Base-by-base conservation (phyloP, 202 grass and related monocot species). In the Schoenoplectus triqueter region DNA sequence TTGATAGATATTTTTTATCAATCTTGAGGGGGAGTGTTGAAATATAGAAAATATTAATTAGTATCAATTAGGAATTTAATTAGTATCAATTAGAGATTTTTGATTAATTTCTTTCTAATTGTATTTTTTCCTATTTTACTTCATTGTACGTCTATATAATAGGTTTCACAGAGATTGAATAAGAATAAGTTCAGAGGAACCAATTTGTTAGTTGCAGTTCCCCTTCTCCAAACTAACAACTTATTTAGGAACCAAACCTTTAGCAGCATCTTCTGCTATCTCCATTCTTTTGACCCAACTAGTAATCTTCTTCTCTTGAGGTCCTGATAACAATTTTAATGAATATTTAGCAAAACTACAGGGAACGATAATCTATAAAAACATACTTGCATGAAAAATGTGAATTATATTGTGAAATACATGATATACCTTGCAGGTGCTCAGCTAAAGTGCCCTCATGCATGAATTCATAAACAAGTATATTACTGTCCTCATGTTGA, bases 391-490 rank as follows among this genome's bases (percentile, higher is more conserved):
- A 5, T 68, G 4, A 68, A 62, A 62, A 6, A 18, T 42, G 5
- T 42, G 13, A 68, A 14, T 14, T 14, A 68, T 68, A 31, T 68
- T 68, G 0, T 42, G 31, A 68, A 60, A 42, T 68, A 68, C 44
- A 47, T 39, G 45, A 2, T 87, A 66, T 85, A 97, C 95, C 95
- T 64, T 87, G 85, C 63, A 97, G 91, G 83, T 94, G 92, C 71
- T 97, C 90, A 81, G 92, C 92, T 86, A 97, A 80, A 47, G 92
- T 97, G 42, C 91, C 92, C 50, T 95, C 90, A 59, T 95, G 92
- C 95, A 93, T 98, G 86, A 92, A 98, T 83, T 98, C 95, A 49
- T 98, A 98, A 42, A 98, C 89, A 84, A 98, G 85, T 78, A 95
- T 95, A 64, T 95, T 98, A 87, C 92, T 98, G 10, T 93, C 95